Conservation (phyloP, 306 rosid species). For the Alnus rubra region DNA sequence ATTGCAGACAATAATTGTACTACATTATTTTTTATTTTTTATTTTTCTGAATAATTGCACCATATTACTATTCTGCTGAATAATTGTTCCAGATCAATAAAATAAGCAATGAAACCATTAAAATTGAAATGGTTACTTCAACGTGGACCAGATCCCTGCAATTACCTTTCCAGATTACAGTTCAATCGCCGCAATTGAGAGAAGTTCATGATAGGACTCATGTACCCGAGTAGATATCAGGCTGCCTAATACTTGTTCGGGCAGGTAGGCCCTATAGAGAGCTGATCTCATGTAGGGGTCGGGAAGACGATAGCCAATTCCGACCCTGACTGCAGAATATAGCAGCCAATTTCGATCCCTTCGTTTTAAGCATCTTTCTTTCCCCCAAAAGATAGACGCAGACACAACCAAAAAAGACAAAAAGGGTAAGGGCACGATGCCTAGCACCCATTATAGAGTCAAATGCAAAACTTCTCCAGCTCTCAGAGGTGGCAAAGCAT, state of each 20-base stretch:
- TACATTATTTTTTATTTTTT: not conserved
- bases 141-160: too few relatives aligned
- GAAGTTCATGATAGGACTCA: too few relatives aligned
- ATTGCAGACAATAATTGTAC: constrained; percentile 1
- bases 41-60: not conserved
- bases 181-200: too few relatives aligned
- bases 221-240: too few relatives aligned
- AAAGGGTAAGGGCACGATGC: not conserved
- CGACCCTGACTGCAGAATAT: too few relatives aligned
- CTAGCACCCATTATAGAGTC: not conserved
- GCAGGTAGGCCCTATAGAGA: too few relatives aligned
- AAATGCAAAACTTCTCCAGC: too few relatives aligned
- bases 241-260: too few relatives aligned
- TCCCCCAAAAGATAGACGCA: not conserved
- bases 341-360: not conserved
- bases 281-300: too few relatives aligned
- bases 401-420: too few relatives aligned
- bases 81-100: not conserved
- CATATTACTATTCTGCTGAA: not conserved
- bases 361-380: not conserved
- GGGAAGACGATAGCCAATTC: too few relatives aligned
- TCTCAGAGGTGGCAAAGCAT: not conserved
- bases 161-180: too few relatives aligned
- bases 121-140: not conserved
- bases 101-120: not conserved